Percentiles rank a stretch among this genome's conserved stretches.
Conservation (phyloP, 2,329 filamentous ascomycete species). For the Colletotrichum lindemuthianum region DNA sequence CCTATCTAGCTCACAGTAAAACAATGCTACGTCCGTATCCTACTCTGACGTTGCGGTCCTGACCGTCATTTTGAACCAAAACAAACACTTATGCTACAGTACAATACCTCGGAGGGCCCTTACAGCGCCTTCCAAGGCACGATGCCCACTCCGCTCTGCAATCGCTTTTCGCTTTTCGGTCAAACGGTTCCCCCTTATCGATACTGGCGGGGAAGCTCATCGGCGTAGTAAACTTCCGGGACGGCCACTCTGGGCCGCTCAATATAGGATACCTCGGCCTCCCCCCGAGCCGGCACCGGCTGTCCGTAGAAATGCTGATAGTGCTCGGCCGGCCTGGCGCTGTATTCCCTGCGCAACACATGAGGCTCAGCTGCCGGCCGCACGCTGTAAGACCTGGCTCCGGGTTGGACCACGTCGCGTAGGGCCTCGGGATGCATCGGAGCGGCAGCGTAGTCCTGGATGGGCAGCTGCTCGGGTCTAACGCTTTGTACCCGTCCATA, state of each 20-base stretch:
- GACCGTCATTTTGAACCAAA: too few relatives aligned
- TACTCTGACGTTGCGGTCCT: too few relatives aligned
- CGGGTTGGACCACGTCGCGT: conserved; percentile 44
- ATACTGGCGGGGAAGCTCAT: conserved; percentile 51
- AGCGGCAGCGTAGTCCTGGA: conserved; percentile 59
- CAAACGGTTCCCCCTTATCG: conserved; percentile 38
- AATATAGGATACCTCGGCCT: conserved; percentile 56
- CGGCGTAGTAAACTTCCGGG: conserved; percentile 58
- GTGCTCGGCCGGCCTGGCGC: conserved; percentile 53
- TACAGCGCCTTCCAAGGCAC: too few relatives aligned
- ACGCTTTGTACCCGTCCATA: conserved; percentile 58
- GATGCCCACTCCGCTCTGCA: too few relatives aligned
- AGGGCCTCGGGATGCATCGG: conserved; percentile 50
- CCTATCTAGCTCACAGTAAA: too few relatives aligned
- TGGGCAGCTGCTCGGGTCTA: conserved; percentile 50
- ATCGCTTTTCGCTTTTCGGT: too few relatives aligned
- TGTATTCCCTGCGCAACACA: conserved; percentile 50
- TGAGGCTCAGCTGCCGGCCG: conserved; percentile 45
- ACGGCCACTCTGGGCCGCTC: conserved; percentile 53
- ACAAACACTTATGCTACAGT: too few relatives aligned
- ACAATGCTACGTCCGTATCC: too few relatives aligned
- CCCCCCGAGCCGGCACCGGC: conserved; percentile 39
- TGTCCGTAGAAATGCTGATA: conserved; percentile 52
- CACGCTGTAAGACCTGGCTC: conserved; percentile 43
- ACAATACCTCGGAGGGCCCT: too few relatives aligned